A percentile compares a stretch with the other conserved stretches of the same genome.
Conservation (phyloP, 371 early-diverging fungal species). For the Rhizopus delemar region DNA sequence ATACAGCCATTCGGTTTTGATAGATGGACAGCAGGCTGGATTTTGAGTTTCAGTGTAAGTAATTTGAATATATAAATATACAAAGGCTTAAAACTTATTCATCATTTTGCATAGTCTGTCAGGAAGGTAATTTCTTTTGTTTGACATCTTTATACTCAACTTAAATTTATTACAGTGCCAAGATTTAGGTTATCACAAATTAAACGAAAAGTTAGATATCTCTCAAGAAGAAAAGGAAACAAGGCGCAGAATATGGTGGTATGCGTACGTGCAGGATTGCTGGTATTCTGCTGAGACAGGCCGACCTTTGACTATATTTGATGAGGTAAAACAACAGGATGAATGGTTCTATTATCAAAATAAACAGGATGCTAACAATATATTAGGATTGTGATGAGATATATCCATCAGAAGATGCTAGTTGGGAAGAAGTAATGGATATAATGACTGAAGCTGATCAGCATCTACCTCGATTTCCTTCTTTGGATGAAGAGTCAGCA, state of each 20-base stretch:
- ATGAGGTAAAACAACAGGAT: constrained; percentile 17
- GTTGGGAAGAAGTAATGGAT: constrained; percentile 40
- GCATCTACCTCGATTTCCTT: constrained; percentile 20
- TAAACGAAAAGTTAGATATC: constrained; percentile 37
- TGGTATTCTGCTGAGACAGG: constrained; percentile 37
- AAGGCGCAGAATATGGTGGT: constrained; percentile 58
- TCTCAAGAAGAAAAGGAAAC: constrained; percentile 47
- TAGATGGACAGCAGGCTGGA: constrained; percentile 24
- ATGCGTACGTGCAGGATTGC: constrained; percentile 50
- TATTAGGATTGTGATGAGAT: constrained; percentile 39
- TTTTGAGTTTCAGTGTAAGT: constrained; percentile 34
- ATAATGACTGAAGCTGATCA: constrained; percentile 20
- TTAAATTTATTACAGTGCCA: constrained; percentile 32
- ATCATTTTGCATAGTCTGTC: constrained; percentile 20
- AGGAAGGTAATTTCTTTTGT: constrained; percentile 24
- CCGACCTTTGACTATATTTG: constrained; percentile 30
- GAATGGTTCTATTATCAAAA: not conserved
- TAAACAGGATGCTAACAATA: no score
- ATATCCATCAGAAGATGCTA: constrained; percentile 29
- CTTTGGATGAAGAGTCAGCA: constrained; percentile 9
- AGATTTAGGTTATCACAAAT: constrained; percentile 56
- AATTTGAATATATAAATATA: not conserved
- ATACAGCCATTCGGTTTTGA: constrained; percentile 36
- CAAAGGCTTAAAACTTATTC: not conserved
- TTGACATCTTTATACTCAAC: not conserved